These are phyloP conservation scores for Calophaca sinica DNA, from an alignment of 306 rosid species.

Conservation along the genomic window DNA sequence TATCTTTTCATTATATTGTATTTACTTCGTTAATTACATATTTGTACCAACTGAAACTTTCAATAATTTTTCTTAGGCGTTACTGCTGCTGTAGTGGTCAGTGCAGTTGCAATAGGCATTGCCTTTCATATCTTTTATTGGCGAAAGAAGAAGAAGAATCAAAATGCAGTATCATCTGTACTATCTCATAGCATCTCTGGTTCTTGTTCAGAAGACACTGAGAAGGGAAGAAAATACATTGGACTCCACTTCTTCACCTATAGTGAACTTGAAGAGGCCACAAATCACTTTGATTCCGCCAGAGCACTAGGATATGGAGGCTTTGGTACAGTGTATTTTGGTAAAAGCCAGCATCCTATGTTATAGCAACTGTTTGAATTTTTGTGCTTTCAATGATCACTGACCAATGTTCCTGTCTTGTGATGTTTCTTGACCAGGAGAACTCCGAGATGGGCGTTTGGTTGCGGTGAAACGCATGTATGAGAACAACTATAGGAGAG, in stretches of 20 bases:
- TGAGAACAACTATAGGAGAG: conserved; percentile 41
- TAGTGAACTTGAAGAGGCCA: conserved; percentile 77
- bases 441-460: conserved; percentile 48
- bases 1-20: background rate
- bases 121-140: conserved; percentile 42
- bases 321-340: conserved; percentile 79
- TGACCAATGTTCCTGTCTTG: background rate
- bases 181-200: conserved; percentile 44
- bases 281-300: conserved; percentile 62
- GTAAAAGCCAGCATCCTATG: conserved; percentile 48
- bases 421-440: conserved; percentile 50
- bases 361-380: background rate
- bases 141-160: conserved; percentile 47
- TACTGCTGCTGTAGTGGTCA: conserved; percentile 26
- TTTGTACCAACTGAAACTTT: conserved; percentile 27
- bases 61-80: conserved; percentile 44
- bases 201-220: conserved; percentile 49
- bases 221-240: conserved; percentile 55
- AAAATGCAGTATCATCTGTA: conserved; percentile 33
- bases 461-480: conserved; percentile 54
- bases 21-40: background rate
- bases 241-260: conserved; percentile 72
- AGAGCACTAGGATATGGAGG: conserved; percentile 88
- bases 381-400: conserved; percentile 17
- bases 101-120: conserved; percentile 29